Conservation (phyloP, 805 yeast species). For the Kazachstania taianensis region DNA sequence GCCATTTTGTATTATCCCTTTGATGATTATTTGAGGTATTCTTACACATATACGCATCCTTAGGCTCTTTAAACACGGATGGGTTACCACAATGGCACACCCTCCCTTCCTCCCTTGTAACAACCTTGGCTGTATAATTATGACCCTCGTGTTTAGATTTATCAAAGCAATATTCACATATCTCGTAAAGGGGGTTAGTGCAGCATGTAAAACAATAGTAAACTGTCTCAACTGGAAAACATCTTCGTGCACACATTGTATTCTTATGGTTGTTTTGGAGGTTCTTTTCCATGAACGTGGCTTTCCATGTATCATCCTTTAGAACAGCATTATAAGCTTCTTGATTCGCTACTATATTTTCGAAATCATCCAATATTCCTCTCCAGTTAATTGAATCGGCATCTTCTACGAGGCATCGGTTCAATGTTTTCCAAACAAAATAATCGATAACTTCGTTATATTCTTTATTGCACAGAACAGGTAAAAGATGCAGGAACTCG, state of each 20-base stretch:
- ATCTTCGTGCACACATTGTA: slow-evolving; percentile 20
- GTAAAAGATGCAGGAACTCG: slow-evolving; percentile 22
- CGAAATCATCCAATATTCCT: slow-evolving; percentile 11
- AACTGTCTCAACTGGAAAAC: slow-evolving; percentile 23
- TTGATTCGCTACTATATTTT: slow-evolving; percentile 14
- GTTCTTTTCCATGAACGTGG: slow-evolving; percentile 1
- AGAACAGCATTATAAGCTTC: slow-evolving; percentile 13
- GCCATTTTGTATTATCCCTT: background rate
- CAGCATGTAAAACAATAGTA: slow-evolving; percentile 28
- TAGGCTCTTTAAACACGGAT: slow-evolving; percentile 15
- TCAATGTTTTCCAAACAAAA: slow-evolving; percentile 21
- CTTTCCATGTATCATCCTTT: slow-evolving; percentile 14
- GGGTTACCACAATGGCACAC: slow-evolving; percentile 28
- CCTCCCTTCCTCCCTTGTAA: slow-evolving; percentile 24
- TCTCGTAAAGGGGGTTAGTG: slow-evolving; percentile 24
- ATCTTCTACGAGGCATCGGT: slow-evolving; percentile 9
- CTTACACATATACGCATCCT: slow-evolving; percentile 14
- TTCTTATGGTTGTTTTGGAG: slow-evolving; percentile 14
- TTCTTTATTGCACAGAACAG: slow-evolving; percentile 16
- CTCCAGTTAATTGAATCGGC: slow-evolving; percentile 17
- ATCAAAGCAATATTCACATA: slow-evolving; percentile 69
- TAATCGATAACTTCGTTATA: slow-evolving; percentile 21
- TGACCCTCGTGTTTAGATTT: slow-evolving; percentile 65
- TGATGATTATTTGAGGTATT: slow-evolving; percentile 13
- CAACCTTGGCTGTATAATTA: slow-evolving; percentile 20